These are phyloP conservation scores for Malassezia furfur DNA, from an alignment of 1,284 basidiomycete genomes.

Conservation along the genomic window DNA sequence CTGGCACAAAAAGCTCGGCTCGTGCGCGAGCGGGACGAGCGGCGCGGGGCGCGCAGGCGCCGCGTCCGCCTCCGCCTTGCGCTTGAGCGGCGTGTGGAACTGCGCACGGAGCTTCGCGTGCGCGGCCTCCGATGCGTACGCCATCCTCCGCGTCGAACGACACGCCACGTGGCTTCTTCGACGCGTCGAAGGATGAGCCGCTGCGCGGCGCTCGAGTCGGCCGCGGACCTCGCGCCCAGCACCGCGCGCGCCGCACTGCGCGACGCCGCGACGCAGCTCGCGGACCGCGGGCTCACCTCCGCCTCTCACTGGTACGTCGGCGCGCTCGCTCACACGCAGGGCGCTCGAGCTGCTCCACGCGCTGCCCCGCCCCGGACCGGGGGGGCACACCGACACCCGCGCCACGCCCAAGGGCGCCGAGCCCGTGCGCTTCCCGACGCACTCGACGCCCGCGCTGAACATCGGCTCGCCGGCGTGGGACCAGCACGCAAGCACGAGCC, in stretches of 20 bases:
- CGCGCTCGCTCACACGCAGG: slow-evolving; percentile 7
- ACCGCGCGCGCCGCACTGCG: background rate
- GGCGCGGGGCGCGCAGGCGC: background rate
- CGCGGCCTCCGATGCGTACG: slow-evolving; percentile 13
- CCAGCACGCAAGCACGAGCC: slow-evolving; percentile 13
- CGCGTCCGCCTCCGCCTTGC: background rate
- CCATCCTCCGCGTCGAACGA: slow-evolving; percentile 2
- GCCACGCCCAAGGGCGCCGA: slow-evolving; percentile 1
- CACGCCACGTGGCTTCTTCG: background rate
- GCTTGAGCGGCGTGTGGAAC: slow-evolving; percentile 15
- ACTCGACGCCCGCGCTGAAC: slow-evolving; percentile 40
- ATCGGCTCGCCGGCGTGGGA: slow-evolving; percentile 11
- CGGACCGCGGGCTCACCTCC: slow-evolving; percentile 8
- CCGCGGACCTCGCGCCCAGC: slow-evolving; percentile 9
- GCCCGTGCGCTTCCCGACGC: slow-evolving; percentile 23
- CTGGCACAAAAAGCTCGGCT: slow-evolving; percentile 37
- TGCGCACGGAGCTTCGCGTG: slow-evolving; percentile 11
- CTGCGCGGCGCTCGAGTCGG: slow-evolving; percentile 11
- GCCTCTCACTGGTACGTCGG: slow-evolving; percentile 15
- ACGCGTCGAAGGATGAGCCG: slow-evolving; percentile 1
- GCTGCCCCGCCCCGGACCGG: slow-evolving; percentile 12
- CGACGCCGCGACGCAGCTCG: slow-evolving; percentile 3
- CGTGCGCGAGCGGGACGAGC: slow-evolving; percentile 10
- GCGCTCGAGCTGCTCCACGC: slow-evolving; percentile 34
- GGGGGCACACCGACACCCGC: background rate